phyloP scores from a whole-genome alignment of 2,329 filamentous ascomycete species.

The Madurella mycetomatis region DNA sequence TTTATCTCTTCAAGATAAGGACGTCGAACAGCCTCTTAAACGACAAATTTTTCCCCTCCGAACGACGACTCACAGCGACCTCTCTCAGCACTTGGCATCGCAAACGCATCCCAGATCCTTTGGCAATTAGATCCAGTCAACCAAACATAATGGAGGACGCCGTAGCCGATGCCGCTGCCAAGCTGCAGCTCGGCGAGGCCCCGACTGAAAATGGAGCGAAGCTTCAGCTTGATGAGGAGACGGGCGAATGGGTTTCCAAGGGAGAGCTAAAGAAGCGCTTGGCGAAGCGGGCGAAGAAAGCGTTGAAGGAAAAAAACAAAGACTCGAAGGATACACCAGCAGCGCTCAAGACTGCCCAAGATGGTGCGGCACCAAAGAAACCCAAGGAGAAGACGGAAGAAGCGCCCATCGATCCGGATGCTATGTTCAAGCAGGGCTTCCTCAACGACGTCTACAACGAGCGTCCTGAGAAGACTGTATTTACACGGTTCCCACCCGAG shows the following conservation, averaged over 20 bases:
- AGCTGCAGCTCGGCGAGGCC: constrained; percentile 42
- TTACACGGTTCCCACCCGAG: constrained; percentile 76
- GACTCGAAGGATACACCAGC: constrained; percentile 29
- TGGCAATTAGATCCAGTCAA: background rate
- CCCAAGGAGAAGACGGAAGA: constrained; percentile 25
- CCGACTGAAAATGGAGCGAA: constrained; percentile 24
- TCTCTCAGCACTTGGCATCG: background rate
- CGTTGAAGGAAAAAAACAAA: constrained; percentile 48
- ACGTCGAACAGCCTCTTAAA: no score
- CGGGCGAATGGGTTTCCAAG: constrained; percentile 62
- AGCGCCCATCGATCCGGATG: constrained; percentile 49
- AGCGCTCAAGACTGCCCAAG: constrained; percentile 31
- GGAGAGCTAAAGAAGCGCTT: constrained; percentile 58
- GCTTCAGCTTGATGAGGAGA: constrained; percentile 52
- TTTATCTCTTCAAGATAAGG: no score
- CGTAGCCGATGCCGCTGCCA: constrained; percentile 46
- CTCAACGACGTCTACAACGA: constrained; percentile 67
- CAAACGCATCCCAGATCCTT: background rate
- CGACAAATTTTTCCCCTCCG: no score
- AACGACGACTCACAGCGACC: no score
- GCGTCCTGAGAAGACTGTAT: constrained; percentile 55
- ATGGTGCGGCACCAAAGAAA: constrained; percentile 26
- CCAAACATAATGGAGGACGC: constrained; percentile 42
- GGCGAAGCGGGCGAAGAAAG: constrained; percentile 56
- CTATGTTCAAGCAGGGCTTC: constrained; percentile 79